Conservation (phyloP, 371 early-diverging fungal species). For the Blastocladiella emersonii region DNA sequence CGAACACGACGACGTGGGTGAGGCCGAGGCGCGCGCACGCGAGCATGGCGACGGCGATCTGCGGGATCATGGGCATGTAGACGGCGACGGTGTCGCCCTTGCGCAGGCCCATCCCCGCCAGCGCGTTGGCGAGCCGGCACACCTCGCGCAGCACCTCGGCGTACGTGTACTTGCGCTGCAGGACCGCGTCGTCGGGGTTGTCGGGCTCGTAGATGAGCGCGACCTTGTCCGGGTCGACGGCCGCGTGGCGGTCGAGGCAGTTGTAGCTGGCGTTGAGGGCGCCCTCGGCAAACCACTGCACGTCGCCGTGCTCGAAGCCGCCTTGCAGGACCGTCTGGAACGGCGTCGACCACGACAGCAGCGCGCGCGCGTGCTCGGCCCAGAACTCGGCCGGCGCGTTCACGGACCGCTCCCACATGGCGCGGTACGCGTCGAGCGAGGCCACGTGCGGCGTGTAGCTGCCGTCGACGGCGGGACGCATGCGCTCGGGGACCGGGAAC, state of each 20-base stretch:
- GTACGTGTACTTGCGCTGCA: conserved; percentile 62
- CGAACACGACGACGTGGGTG: conserved; percentile 82
- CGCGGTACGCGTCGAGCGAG: conserved; percentile 60
- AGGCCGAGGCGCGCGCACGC: conserved; percentile 93
- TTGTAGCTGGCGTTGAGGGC: conserved; percentile 89
- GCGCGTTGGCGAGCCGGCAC: conserved; percentile 63
- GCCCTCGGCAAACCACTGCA: conserved; percentile 90
- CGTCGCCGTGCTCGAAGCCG: conserved; percentile 53
- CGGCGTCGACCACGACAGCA: conserved; percentile 61
- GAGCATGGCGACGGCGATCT: conserved; percentile 42
- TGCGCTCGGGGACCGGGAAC: not conserved
- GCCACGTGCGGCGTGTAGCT: conserved; percentile 52
- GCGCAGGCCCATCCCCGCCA: conserved; percentile 59
- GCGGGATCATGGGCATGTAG: conserved; percentile 87
- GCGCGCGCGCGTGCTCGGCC: conserved; percentile 57
- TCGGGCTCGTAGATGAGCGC: conserved; percentile 88
- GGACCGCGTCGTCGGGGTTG: conserved; percentile 55
- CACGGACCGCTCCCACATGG: conserved; percentile 63
- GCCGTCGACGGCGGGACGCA: conserved; percentile 14
- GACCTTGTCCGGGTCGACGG: conserved; percentile 43
- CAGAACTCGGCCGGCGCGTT: conserved; percentile 66
- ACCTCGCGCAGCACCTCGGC: conserved; percentile 65
- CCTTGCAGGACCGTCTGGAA: conserved; percentile 52
- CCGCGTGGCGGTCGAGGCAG: conserved; percentile 91
- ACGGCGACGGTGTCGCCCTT: conserved; percentile 87